These are phyloP conservation scores for Straminergon stramineum DNA, from an alignment of 225 moss, liverwort and hornwort species.

Conservation along the genomic window DNA sequence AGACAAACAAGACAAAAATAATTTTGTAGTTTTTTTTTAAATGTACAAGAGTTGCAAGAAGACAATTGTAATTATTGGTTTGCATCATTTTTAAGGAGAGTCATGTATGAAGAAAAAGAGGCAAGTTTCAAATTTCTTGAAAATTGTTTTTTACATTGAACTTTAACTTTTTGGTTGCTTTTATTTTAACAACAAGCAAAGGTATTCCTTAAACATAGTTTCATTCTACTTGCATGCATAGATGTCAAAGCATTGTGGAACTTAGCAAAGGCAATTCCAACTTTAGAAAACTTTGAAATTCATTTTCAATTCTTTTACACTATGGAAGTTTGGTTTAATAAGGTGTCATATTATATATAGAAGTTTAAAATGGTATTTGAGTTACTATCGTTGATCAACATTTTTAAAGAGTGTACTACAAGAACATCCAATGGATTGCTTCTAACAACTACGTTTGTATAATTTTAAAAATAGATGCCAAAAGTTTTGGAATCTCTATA, in stretches of 20 bases:
- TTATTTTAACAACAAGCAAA: not conserved
- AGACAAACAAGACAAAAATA: not conserved
- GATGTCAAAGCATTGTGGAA: not conserved
- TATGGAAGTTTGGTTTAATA: rapidly evolving
- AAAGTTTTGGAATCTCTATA: not conserved
- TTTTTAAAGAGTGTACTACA: not conserved
- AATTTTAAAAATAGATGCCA: not conserved
- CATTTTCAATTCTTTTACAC: rapidly evolving
- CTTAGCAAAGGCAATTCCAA: not conserved
- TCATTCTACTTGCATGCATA: not conserved
- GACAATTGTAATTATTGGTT: not conserved
- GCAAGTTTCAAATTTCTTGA: not conserved
- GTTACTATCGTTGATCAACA: not conserved
- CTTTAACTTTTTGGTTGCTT: not conserved
- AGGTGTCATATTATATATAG: no score
- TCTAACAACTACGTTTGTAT: rapidly evolving
- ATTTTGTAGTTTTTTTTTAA: not conserved
- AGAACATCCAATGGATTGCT: not conserved
- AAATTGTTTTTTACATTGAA: not conserved
- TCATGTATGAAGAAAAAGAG: rapidly evolving
- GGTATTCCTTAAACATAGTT: not conserved
- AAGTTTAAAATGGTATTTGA: not conserved
- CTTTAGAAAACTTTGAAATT: not conserved
- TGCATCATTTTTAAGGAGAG: not conserved
- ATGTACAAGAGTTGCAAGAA: not conserved